Evolutionary conservation across 352 stramenopile genomes (phyloP), one percentile per base, ranked within the genome.

Genomic region (Phytophthora aleatoria): DNA sequence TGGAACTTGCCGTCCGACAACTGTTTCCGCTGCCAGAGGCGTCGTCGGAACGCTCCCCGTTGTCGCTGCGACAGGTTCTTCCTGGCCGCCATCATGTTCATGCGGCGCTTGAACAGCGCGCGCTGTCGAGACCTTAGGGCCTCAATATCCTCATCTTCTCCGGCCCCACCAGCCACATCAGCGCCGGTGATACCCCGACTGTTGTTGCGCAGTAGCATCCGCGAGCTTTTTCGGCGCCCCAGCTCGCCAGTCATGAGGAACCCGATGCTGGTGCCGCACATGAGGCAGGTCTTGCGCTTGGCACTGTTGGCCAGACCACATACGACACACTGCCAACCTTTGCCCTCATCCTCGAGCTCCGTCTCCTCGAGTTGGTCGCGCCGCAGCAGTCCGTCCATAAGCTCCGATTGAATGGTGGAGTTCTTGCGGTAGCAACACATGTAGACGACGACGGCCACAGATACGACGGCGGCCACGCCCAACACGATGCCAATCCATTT

Each of bases 21-120:
- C 43, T 78, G 70, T 53, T 85, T 87, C 44, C 83, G 81, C 45
- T 84, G 74, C 83, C 83, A 92, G 9, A 92, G 65, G 6, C 78
- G 74, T 13, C 83, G 75, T 31, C 82, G 79, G 60, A 87, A 83
- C 43, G 83, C 83, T 26, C 83, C 83, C 13, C 83, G 81, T 56
- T 92, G 83, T 48, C 81, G 67, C 65, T 90, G 83, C 33, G 77
- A 87, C 41, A 92, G 69, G 54, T 76, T 82, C 62, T 89, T 87
- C 47, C 76, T 72, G 20, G 71, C 72, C 38, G 73, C 71, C 64
- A 90, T 81, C 43, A 73, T 79, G 71, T 92, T 90, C 64, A 92
- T 75, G 11, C 80, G 81, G 11, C 83, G 79, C 71, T 90, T 88
- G 31, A 86, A 78, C 12, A 92, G 65, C 48, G 83, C 81, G 15